phyloP scores from a whole-genome alignment of 139 green algal species.

The Haematococcus lacustris region DNA sequence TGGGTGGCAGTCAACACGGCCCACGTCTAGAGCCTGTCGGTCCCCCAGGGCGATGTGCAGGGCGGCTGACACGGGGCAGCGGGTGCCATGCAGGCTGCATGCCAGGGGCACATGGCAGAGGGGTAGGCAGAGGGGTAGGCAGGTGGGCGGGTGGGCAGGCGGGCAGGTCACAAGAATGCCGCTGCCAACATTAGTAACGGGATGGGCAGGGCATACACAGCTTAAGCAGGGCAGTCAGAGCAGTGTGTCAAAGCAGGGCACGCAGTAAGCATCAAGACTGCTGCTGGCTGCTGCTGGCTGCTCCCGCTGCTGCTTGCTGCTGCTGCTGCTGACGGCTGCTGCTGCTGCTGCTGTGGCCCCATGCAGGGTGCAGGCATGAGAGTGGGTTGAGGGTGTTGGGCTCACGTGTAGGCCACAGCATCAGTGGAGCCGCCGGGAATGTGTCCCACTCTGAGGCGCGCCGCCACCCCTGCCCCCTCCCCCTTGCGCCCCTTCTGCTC shows the following conservation, averaged over 20 bases:
- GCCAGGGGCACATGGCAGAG: not conserved
- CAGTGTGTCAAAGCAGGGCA: not conserved
- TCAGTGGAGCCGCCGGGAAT: constrained; percentile 80
- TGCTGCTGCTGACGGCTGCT: no score
- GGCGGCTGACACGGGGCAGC: constrained; percentile 56
- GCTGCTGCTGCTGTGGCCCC: no score
- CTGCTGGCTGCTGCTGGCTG: not conserved
- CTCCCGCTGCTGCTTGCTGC: not conserved
- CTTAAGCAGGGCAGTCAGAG: not conserved
- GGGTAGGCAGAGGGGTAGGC: no score
- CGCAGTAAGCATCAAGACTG: not conserved
- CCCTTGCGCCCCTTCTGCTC: constrained; percentile 15
- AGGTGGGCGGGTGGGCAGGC: no score
- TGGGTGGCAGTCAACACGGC: constrained; percentile 22
- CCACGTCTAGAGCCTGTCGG: constrained; percentile 66
- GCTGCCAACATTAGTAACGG: no score
- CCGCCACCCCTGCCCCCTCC: constrained; percentile 7
- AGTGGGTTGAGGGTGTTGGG: no score
- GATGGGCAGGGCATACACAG: no score
- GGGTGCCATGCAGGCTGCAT: constrained; percentile 62
- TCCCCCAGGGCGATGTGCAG: constrained; percentile 82
- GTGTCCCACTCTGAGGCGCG: constrained; percentile 61
- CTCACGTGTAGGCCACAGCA: constrained; percentile 66
- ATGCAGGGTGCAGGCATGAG: no score
- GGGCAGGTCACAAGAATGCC: no score